Percentiles rank a stretch among this genome's conserved stretches.
Evolutionary conservation across 371 early-diverging fungal genomes (phyloP).

Genomic region (Mortierella sp.): DNA sequence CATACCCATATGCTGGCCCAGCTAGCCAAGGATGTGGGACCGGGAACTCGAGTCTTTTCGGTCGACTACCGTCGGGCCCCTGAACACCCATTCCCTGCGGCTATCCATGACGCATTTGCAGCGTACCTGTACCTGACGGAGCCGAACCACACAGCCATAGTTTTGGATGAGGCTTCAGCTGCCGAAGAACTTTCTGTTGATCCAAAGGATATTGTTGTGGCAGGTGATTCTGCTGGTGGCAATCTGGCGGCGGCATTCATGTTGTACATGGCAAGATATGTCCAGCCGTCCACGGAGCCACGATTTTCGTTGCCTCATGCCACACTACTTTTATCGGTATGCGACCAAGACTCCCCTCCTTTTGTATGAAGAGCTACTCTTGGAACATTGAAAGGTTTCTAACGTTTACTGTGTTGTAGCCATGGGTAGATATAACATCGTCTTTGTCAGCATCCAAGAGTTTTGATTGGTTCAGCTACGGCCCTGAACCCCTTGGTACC

Average conservation of each 20-base stretch:
- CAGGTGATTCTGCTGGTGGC: constrained; percentile 81
- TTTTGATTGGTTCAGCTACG: constrained; percentile 37
- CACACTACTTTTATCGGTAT: constrained; percentile 33
- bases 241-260: constrained; percentile 62
- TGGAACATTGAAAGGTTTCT: background rate
- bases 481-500: constrained; percentile 33
- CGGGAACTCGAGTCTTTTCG: constrained; percentile 59
- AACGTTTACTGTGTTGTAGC: constrained; percentile 3
- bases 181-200: constrained; percentile 25
- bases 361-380: background rate
- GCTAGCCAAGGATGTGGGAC: constrained; percentile 25
- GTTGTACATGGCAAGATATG: constrained; percentile 43
- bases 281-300: constrained; percentile 37
- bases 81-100: constrained; percentile 85
- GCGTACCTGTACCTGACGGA: constrained; percentile 79
- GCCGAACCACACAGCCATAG: constrained; percentile 60
- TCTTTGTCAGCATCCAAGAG: constrained; percentile 25
- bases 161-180: constrained; percentile 29
- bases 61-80: constrained; percentile 88
- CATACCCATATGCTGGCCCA: constrained; percentile 20
- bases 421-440: constrained; percentile 34
- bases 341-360: background rate
- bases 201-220: constrained; percentile 60
- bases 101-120: constrained; percentile 79
- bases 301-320: constrained; percentile 35